Evolutionary conservation across 1,139 yeast genomes (phyloP), one percentile per base, ranked within the genome.

Genomic region (Diutina siamensis): DNA sequence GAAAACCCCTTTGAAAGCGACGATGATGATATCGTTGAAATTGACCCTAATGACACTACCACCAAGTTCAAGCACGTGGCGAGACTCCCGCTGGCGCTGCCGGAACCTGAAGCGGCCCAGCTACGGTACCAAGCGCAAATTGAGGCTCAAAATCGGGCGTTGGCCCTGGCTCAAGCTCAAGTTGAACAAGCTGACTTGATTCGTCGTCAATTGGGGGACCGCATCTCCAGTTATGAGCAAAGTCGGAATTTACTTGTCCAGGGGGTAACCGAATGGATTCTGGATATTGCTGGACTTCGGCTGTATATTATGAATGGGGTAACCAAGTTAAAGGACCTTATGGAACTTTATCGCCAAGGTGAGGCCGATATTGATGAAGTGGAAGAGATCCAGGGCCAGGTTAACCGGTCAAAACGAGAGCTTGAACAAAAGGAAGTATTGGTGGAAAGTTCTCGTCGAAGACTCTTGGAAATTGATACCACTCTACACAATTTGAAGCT

Each of bases 21-120:
- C 4, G 35, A 38, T 10, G 42, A 38, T n/a, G 42, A 38, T 12
- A n/a, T 38, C 22, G 31, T 38, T 17, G 42, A 38, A 25, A 22
- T 38, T 19, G 20, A 22, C 15, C 25, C 27, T 21, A 25, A 22
- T 27, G 18, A 20, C 4, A 15, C 21, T n/a, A 18, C 20, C 27
- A 25, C 28, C 28, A 25, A 5, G 28, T 25, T 25, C 10, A 25
- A 25, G 10, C 28, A 25, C 12, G 34, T 12, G 34, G 28, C 28
- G 10, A 25, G 28, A 25, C 5, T 25, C 28, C 28, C 28, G 5
- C 28, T 25, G 28, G 9, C 28, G 9, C 9, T 7, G 28, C 28
- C 28, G 10, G 28, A 25, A 25, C 5, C 10, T 25, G 5, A 25
- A n/a, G n/a, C n/a, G n/a, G n/a, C n/a, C n/a, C n/a, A n/a, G n/a